These are phyloP conservation scores for Auriscalpium orientale DNA, from an alignment of 768 basidiomycete species.

Conservation along the genomic window DNA sequence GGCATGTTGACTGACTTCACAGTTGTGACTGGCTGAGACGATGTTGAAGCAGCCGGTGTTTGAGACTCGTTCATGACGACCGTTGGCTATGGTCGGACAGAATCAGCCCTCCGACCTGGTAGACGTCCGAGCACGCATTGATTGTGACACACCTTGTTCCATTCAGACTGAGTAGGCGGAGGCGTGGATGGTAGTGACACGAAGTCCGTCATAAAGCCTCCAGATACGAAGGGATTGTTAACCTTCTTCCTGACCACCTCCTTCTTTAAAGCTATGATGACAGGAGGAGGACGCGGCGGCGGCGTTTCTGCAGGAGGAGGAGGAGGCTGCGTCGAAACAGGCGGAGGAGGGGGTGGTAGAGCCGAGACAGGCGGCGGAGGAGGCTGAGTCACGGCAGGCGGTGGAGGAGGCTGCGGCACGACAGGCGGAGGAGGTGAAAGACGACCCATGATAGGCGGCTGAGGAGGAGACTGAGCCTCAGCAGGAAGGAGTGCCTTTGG, in stretches of 20 bases:
- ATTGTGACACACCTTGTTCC: too few species aligned
- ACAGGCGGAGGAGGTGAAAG: too few species aligned
- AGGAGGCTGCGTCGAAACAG: not conserved
- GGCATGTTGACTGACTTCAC: too few species aligned
- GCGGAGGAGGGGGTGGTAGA: not conserved
- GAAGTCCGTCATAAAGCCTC: constrained; percentile 42
- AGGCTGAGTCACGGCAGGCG: not conserved
- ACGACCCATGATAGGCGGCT: too few species aligned
- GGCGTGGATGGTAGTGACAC: constrained; percentile 22
- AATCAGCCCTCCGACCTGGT: too few species aligned
- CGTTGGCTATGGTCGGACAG: too few species aligned
- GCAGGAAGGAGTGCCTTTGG: too few species aligned
- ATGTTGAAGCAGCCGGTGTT: too few species aligned
- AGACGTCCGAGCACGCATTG: too few species aligned
- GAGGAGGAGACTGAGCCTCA: too few species aligned
- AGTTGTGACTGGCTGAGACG: too few species aligned
- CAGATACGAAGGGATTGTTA: constrained; percentile 42
- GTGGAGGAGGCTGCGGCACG: not conserved
- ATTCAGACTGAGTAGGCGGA: not conserved
- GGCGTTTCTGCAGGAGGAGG: constrained; percentile 9
- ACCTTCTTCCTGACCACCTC: constrained; percentile 5
- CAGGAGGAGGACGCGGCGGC: not conserved
- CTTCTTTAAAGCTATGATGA: not conserved
- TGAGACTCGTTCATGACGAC: too few species aligned
- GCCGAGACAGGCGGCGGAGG: not conserved